Evolutionary conservation across 257 asterid genomes (phyloP).

Genomic region (Nicotiana otophora): DNA sequence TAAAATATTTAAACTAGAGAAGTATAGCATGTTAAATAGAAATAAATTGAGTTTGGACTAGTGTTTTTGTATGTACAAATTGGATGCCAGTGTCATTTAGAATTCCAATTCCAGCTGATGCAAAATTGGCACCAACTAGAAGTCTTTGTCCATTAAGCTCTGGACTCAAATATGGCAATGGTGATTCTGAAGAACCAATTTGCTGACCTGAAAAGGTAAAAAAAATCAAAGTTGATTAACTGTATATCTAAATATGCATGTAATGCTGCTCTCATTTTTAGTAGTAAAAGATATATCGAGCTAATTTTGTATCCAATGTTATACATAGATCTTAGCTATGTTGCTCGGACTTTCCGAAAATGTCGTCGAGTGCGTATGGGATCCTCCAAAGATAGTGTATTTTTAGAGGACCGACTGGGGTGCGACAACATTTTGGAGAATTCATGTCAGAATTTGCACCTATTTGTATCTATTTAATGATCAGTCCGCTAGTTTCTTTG

Average conservation of each 20-base stretch:
- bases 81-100: conserved; percentile 84
- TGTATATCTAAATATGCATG: not conserved
- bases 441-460: too few relatives aligned
- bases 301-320: not conserved
- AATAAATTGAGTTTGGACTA: not conserved
- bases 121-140: conserved; percentile 70
- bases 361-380: too few relatives aligned
- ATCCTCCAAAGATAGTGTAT: too few relatives aligned
- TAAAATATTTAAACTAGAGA: not conserved
- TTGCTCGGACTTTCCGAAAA: too few relatives aligned
- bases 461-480: too few relatives aligned
- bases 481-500: too few relatives aligned
- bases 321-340: not conserved
- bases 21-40: not conserved
- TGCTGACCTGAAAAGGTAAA: conserved; percentile 38
- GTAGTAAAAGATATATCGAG: not conserved
- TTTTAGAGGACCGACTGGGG: too few relatives aligned
- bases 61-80: conserved; percentile 42
- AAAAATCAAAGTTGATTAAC: not conserved
- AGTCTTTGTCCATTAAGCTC: conserved; percentile 47
- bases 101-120: conserved; percentile 82
- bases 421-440: too few relatives aligned
- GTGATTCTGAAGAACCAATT: conserved; percentile 55
- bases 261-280: not conserved
- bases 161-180: conserved; percentile 67